Percentiles rank a stretch among this genome's conserved stretches.
These are phyloP conservation scores for Debaryomycetaceae sp. DNA, from an alignment of 1,139 yeast species.

Conservation along the genomic window DNA sequence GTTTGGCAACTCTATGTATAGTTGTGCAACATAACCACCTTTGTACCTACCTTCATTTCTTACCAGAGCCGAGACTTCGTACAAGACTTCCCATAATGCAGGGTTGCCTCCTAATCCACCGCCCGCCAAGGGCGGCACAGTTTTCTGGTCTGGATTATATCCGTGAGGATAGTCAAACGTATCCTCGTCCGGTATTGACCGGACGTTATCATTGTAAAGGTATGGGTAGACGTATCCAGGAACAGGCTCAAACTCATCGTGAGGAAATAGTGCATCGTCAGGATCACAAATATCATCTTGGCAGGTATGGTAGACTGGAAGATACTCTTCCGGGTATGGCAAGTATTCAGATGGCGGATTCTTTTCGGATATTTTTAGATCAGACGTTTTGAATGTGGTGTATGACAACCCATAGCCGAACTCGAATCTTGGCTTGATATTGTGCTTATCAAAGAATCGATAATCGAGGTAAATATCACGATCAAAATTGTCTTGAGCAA, in stretches of 20 bases:
- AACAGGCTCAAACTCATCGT: conserved; percentile 48
- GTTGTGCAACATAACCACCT: conserved; percentile 55
- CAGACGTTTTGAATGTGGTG: conserved; percentile 42
- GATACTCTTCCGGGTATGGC: conserved; percentile 48
- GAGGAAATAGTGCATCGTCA: conserved; percentile 55
- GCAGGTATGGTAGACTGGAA: conserved; percentile 35
- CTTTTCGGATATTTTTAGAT: conserved; percentile 37
- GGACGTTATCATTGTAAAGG: conserved; percentile 43
- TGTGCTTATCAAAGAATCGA: conserved; percentile 52
- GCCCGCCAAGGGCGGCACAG: conserved; percentile 46
- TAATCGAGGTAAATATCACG: conserved; percentile 53
- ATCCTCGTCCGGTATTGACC: conserved; percentile 36
- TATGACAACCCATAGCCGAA: conserved; percentile 64
- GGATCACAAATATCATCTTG: conserved; percentile 54
- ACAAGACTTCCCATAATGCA: conserved; percentile 44
- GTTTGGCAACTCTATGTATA: conserved; percentile 55
- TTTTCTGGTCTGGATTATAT: conserved; percentile 39
- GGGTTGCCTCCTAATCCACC: conserved; percentile 57
- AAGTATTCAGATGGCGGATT: conserved; percentile 45
- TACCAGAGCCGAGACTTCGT: conserved; percentile 46
- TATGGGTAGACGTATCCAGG: conserved; percentile 55
- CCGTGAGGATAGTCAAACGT: conserved; percentile 52
- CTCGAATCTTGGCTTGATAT: conserved; percentile 55
- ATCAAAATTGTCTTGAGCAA: conserved; percentile 49
- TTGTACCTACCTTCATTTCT: conserved; percentile 48